Evolutionary conservation across 2,329 filamentous ascomycete species (phyloP), one percentile per base, ranked within the genome.

Genomic region (Aureobasidium sp.): DNA sequence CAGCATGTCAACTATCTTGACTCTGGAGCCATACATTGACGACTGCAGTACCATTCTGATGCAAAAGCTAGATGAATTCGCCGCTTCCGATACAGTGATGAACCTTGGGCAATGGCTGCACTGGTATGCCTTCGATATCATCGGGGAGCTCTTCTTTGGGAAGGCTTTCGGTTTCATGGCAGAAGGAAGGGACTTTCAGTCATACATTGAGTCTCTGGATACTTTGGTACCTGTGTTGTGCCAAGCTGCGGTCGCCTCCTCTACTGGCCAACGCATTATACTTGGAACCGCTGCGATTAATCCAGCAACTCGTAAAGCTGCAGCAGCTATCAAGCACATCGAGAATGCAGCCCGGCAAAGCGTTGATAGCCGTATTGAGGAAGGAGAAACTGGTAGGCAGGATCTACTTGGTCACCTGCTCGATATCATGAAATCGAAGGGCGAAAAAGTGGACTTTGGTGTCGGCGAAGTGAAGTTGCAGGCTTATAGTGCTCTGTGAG

Each of bases 111-210:
- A 64, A 27, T 73, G 70, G 71, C 53, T 71, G 50, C 67, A 72
- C 37, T 74, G 70, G 42, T 77, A 72, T 47, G 73, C 75, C 0
- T 76, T 78, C 44, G 76, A 78, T 42, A 74, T 77, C 7, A 66
- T 79, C 0, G 73, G 74, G 1, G 72, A 77, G 46, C 67, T 78
- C 58, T 76, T 73, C 0, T 78, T 77, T 64, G 71, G 72, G 20
- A 72, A 74, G 64, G 71, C 70, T n/a, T 69, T 78, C 8, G 77
- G 76, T 0, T 78, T 79, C 32, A 37, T 55, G 32, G 23, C 32
- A 29, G 51, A 37, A 13, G 36, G n/a, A 1, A 17, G n/a, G 2
- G 51, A 55, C n/a, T 17, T 41, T 20, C 26, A 51, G 26, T 47
- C 44, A n/a, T 47, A 47, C 26, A 47, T 47, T 2, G 20, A 32